phyloP scores from a whole-genome alignment of 2,329 filamentous ascomycete species.

The Alternaria hordeiaustralica region DNA sequence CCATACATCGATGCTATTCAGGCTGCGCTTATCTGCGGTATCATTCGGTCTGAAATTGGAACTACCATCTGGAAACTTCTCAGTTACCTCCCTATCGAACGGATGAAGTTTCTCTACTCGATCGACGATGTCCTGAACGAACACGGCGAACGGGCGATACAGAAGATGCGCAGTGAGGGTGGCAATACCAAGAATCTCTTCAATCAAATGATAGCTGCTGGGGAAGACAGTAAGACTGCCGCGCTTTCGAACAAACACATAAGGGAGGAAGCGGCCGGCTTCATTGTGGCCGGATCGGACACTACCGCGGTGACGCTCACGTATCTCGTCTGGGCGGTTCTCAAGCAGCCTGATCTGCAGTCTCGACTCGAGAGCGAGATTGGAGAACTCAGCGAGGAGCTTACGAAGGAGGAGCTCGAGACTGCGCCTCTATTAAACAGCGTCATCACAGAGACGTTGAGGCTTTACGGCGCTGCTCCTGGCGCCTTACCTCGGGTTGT shows the following conservation, averaged over 20 bases:
- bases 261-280: conserved; percentile 36
- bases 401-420: conserved; percentile 35
- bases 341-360: conserved; percentile 28
- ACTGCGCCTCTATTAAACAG: conserved; percentile 41
- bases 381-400: conserved; percentile 18
- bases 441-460: conserved; percentile 49
- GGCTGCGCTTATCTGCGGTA: conserved; percentile 33
- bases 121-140: conserved; percentile 20
- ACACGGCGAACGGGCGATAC: conserved; percentile 19
- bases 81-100: not conserved
- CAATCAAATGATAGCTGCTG: conserved; percentile 18
- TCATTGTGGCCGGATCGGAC: conserved; percentile 45
- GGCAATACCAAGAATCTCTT: conserved; percentile 23
- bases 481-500: conserved; percentile 45
- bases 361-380: conserved; percentile 31
- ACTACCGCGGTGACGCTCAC: conserved; percentile 45
- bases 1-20: conserved; percentile 41
- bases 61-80: conserved; percentile 33
- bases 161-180: conserved; percentile 23
- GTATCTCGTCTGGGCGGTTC: conserved; percentile 44
- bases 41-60: conserved; percentile 39
- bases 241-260: conserved; percentile 35
- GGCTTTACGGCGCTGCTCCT: conserved; percentile 47
- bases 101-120: not conserved
- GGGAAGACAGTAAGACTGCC: conserved; percentile 30